Evolutionary conservation across 495 filamentous ascomycete genomes (phyloP).

Genomic region (Cladorrhinum samala): DNA sequence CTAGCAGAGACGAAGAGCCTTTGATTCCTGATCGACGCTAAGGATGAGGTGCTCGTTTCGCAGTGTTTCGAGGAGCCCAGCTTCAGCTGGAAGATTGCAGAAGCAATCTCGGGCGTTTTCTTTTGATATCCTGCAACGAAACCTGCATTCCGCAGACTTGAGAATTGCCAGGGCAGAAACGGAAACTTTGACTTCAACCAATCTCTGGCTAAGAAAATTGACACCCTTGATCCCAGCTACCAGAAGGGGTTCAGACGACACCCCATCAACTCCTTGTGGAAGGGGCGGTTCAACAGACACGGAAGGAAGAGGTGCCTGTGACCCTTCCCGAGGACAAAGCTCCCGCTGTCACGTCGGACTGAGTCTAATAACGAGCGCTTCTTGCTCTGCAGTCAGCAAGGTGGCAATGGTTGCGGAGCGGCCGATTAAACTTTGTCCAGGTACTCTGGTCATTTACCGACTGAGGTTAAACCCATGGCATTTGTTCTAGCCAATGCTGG

Average conservation of each 20-base stretch:
- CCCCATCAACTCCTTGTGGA: no score
- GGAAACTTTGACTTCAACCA: background rate
- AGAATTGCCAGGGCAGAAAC: no score
- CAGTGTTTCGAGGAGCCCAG: constrained; percentile 24
- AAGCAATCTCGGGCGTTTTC: background rate
- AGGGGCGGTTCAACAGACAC: background rate
- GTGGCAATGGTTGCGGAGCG: background rate
- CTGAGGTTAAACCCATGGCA: background rate
- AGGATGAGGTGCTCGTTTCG: constrained; percentile 28
- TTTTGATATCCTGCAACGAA: background rate
- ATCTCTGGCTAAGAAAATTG: background rate
- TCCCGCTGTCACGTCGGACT: background rate
- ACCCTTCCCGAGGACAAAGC: background rate
- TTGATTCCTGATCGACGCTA: constrained; percentile 36
- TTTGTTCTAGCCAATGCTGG: background rate
- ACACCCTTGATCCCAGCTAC: background rate
- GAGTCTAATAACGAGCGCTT: background rate
- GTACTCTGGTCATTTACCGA: background rate
- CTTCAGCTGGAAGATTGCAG: background rate
- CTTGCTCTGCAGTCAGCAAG: background rate
- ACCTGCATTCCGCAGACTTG: background rate
- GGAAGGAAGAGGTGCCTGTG: background rate
- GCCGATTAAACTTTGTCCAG: background rate
- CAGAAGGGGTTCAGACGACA: no score
- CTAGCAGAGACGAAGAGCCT: no score